phyloP scores from a whole-genome alignment of 345 rosid species.

The Toxicodendron radicans region DNA sequence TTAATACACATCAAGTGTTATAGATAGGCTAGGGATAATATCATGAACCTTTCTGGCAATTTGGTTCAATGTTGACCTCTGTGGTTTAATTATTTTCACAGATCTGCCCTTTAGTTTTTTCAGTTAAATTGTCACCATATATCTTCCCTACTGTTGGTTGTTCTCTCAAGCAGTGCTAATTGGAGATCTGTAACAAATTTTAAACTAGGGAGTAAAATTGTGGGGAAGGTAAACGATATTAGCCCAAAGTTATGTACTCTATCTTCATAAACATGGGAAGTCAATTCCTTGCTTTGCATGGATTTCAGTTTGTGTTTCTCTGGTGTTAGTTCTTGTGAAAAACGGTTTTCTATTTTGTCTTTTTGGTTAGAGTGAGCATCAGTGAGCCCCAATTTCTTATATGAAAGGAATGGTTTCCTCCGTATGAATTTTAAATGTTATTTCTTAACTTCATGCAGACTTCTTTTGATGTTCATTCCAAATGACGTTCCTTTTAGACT shows the following conservation, averaged over 20 bases:
- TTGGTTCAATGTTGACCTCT: no score
- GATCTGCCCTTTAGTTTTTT: no score
- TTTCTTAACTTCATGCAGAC: slow-evolving; percentile 9
- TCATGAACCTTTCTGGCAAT: no score
- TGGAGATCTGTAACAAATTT: neutral
- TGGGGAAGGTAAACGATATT: neutral
- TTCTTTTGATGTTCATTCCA: slow-evolving; percentile 5
- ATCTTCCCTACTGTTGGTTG: neutral
- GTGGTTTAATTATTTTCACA: no score
- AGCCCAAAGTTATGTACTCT: neutral
- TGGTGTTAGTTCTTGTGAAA: neutral
- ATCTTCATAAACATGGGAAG: neutral
- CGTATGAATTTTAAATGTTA: slow-evolving; percentile 1
- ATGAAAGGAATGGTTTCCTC: neutral
- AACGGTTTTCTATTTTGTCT: neutral
- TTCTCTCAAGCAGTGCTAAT: no score
- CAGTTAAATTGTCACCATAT: no score
- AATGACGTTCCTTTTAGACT: neutral
- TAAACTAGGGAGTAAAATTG: neutral
- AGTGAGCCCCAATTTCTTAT: neutral
- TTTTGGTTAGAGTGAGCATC: neutral
- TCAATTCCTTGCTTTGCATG: neutral
- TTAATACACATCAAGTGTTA: no score
- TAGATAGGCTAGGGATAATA: no score
- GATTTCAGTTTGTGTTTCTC: slow-evolving; percentile 1